Base-by-base conservation (phyloP, 148 eudicot species). In the Gaultheria prostrata region DNA sequence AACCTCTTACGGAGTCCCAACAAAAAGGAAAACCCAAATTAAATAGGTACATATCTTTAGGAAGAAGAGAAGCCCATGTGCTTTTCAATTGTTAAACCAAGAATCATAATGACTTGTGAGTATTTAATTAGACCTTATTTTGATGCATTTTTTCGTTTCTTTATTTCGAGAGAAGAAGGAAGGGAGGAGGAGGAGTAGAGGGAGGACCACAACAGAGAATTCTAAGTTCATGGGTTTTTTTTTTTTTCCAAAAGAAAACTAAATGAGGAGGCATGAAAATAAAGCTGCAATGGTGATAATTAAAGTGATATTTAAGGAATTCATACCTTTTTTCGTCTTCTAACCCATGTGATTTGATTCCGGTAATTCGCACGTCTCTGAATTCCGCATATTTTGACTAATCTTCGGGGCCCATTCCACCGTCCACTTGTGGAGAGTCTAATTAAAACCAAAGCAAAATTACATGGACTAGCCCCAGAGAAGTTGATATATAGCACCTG, bases 21-120 rank as follows among this genome's bases (percentile, higher is more conserved):
- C 39, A 81, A 51, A 81, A 81, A 30, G 30, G 30, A 59, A 57
- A 43, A 39, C 6, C 12, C 49, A 81, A 54, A 78, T 15, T 17
- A 77, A 56, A 50, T 46, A 26, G 30, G 59, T 14, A 78, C 45
- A 49, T 81, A 69, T 69, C 63, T 69, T 70, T 69, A 69, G 75
- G 63, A 45, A 32, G 77, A 69, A 69, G 83, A 32, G 83, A 81
- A 67, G 20, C 20, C 72, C 72, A 67, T 67, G 72, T 67, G 72
- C 72, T 67, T 28, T 63, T n/a, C 56, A 73, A 32, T 73, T 70
- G 51, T 70, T 14, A 80, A 81, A 67, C 77, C 77, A 81, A 43
- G n/a, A 69, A 81, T 81, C 56, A 48, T 49, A 24, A 76, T 50
- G 28, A 76, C 51, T 76, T 26, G 53, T 4, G 53, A 45, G 18